These are phyloP conservation scores for Isoetes taiwanensis DNA, from an alignment of 75 land plant genomes.

Conservation along the genomic window DNA sequence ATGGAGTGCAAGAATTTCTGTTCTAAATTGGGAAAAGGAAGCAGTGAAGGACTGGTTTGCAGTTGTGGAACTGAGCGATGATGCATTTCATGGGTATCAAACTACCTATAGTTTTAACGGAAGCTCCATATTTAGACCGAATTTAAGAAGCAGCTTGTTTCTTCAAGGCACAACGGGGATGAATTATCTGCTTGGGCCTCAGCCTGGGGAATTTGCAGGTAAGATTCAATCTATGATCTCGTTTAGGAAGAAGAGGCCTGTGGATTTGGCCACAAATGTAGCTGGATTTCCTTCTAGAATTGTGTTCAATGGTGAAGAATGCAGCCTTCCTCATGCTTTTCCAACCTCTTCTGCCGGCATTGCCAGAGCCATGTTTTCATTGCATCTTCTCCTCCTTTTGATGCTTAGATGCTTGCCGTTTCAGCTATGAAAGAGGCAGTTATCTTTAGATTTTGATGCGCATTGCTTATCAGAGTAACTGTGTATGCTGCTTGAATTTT, in stretches of 20 bases:
- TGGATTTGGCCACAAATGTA: conserved; percentile 25
- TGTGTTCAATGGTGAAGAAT: conserved; percentile 84
- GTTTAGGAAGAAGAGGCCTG: conserved; percentile 51
- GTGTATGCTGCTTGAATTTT: too few species aligned
- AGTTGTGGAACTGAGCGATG: conserved; percentile 39
- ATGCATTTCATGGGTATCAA: conserved; percentile 45
- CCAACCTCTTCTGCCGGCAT: too few species aligned
- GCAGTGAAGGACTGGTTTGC: conserved; percentile 60
- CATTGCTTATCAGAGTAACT: too few species aligned
- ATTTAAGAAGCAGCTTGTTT: conserved; percentile 36
- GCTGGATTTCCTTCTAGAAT: conserved; percentile 67
- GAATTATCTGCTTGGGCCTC: conserved; percentile 31
- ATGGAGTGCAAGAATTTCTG: conserved; percentile 72
- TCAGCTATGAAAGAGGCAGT: too few species aligned
- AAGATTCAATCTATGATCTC: conserved; percentile 78
- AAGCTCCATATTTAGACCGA: conserved; percentile 21
- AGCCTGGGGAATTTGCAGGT: too few species aligned
- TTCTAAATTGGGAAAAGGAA: conserved; percentile 66
- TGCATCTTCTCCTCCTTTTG: too few species aligned
- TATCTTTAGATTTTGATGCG: too few species aligned
- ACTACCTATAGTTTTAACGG: conserved; percentile 75
- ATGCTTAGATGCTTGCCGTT: too few species aligned
- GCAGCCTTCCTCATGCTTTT: conserved; percentile 42
- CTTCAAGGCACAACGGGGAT: conserved; percentile 50
- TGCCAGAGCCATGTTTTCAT: too few species aligned